These are phyloP conservation scores for Populus davidiana DNA, from an alignment of 345 rosid species.

Conservation along the genomic window DNA sequence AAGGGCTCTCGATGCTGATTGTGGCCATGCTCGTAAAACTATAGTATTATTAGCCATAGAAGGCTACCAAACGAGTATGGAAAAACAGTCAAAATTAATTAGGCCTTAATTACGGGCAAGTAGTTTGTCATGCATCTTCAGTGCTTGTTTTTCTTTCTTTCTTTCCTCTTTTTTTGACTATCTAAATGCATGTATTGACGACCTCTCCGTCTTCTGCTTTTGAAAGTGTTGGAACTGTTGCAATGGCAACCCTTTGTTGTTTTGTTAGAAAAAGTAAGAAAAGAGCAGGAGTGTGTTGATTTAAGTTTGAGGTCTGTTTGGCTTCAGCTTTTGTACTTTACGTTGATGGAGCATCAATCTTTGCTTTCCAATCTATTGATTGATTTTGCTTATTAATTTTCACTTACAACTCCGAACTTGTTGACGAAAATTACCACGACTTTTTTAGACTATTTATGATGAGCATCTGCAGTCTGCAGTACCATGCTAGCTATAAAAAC, in stretches of 20 bases:
- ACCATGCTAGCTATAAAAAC: no score
- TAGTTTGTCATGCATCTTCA: not conserved
- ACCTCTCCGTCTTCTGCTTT: slow-evolving; percentile 1
- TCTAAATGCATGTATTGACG: not conserved
- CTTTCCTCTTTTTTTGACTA: not conserved
- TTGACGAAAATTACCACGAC: no score
- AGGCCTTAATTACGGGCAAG: not conserved
- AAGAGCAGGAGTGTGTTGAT: slow-evolving; percentile 24
- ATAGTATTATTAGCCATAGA: not conserved
- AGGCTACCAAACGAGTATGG: not conserved
- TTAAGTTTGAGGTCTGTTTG: not conserved
- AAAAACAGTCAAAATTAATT: not conserved
- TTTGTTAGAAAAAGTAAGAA: not conserved
- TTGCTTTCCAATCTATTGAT: no score
- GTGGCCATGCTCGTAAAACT: no score
- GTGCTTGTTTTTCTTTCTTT: not conserved
- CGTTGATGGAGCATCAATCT: no score
- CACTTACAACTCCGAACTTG: no score
- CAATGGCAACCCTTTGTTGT: slow-evolving; percentile 1
- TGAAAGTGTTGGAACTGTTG: not conserved
- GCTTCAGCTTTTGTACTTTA: no score
- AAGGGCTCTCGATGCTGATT: slow-evolving; percentile 22
- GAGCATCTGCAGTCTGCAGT: no score
- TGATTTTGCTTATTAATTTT: no score
- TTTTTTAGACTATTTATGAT: no score